Base-by-base conservation (phyloP, 768 basidiomycete species). In the Cystofilobasidium capitatum region DNA sequence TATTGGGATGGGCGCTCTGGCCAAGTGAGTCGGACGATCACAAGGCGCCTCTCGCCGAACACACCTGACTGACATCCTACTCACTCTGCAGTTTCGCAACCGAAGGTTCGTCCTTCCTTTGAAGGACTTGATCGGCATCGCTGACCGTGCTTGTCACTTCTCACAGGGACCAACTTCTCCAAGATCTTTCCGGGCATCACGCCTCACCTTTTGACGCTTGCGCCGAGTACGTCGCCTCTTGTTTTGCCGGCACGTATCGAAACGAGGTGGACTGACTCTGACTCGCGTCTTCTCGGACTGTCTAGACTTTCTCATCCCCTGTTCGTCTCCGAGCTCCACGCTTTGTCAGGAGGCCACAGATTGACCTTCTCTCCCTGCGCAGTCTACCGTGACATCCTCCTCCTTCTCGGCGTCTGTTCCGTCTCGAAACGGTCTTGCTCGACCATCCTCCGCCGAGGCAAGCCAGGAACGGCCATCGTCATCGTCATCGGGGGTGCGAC, bases 401-500 rank as follows among this genome's bases (percentile, higher is more conserved):
- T 97, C 71, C 82, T 85, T 0, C 80, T 94, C 65, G 96, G 96
- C 29, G 83, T 99, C 55, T 89, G 89, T 78, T 92, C 90, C 69
- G 96, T 99, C 29, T 91, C 89, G 73, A 93, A 89, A 76, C 82
- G 70, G 88, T 58, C 89, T 1, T 99, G 96, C 77, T 86, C 87
- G 40, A 91, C 91, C 76, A 94, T 97, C 68, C 80, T 99, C 82
- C 84, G 24, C 2, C 65, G 80, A 81, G 80, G 80, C 24, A 74
- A 78, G 0, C 59, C 26, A 22, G 81, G 81, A 13, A 73, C 73
- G 22, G 85, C 91, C 0, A 91, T 98, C 73, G 88, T 88, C 3
- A 98, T 99, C 68, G 93, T 99, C 4, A 87, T 99, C 1, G 96
- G 96, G 0, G 96, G 96, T 29, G 94, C 96, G 0, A 87, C 93